phyloP scores from a whole-genome alignment of 2,329 filamentous ascomycete species.

The Clonostachys solani region DNA sequence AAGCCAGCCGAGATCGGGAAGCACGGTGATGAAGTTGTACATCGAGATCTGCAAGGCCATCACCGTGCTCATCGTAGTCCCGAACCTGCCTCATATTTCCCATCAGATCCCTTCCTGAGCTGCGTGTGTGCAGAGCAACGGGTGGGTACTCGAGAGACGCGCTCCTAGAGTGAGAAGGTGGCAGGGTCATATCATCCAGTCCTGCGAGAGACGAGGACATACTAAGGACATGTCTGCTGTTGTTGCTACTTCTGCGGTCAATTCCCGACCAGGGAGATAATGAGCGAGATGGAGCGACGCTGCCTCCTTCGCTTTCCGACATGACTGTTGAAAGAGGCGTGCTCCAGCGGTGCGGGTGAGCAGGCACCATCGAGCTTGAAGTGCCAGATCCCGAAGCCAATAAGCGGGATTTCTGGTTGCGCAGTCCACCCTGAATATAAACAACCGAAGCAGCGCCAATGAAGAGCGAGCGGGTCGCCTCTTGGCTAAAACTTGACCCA shows the following conservation, averaged over 20 bases:
- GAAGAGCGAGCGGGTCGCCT: slow-evolving; percentile 29
- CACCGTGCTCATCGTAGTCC: slow-evolving; percentile 60
- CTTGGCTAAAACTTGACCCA: slow-evolving; percentile 47
- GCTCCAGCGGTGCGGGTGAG: slow-evolving; percentile 56
- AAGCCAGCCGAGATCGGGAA: slow-evolving; percentile 48
- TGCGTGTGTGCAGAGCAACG: slow-evolving; percentile 33
- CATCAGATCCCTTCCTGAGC: slow-evolving; percentile 23
- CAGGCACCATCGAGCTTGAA: slow-evolving; percentile 5
- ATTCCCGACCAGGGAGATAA: slow-evolving; percentile 35
- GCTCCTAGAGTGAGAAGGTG: slow-evolving; percentile 31
- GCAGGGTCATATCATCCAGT: slow-evolving; percentile 29
- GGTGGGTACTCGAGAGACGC: slow-evolving; percentile 46
- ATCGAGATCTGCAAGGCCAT: slow-evolving; percentile 57
- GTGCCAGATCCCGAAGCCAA: slow-evolving; percentile 4
- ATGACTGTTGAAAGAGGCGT: slow-evolving; percentile 60
- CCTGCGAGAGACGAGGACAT: slow-evolving; percentile 49
- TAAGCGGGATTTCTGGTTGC: neutral
- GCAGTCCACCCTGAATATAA: slow-evolving; percentile 1
- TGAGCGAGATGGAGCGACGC: slow-evolving; percentile 42
- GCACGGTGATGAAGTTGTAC: slow-evolving; percentile 41
- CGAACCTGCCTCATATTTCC: slow-evolving; percentile 40
- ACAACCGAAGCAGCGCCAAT: slow-evolving; percentile 1
- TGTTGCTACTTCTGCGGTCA: slow-evolving; percentile 44
- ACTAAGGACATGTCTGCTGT: slow-evolving; percentile 52
- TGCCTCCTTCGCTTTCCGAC: slow-evolving; percentile 55